phyloP scores from a whole-genome alignment of 1,284 basidiomycete genomes.

The Trametes sp. region DNA sequence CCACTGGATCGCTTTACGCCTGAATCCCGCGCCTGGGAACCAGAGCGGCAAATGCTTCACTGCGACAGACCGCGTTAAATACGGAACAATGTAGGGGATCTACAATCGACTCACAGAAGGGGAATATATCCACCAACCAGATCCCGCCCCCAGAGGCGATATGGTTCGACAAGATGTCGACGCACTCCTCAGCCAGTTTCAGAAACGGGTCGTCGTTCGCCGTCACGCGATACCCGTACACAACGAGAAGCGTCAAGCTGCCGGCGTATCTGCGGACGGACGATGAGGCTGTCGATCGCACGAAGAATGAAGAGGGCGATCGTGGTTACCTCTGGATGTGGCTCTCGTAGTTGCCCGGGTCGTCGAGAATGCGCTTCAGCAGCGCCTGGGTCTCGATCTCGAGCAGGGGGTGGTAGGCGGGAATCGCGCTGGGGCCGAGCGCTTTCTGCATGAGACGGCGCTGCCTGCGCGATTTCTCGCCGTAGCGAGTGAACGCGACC shows the following conservation, averaged over 20 bases:
- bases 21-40: slow-evolving; percentile 46
- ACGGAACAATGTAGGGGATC: no score
- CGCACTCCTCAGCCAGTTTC: slow-evolving; percentile 64
- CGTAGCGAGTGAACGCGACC: slow-evolving; percentile 75
- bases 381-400: slow-evolving; percentile 52
- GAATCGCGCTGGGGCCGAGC: slow-evolving; percentile 57
- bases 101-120: slow-evolving; percentile 36
- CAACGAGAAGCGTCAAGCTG: slow-evolving; percentile 62
- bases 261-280: slow-evolving; percentile 58
- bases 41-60: slow-evolving; percentile 42
- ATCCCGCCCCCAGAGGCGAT: slow-evolving; percentile 71
- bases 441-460: slow-evolving; percentile 69
- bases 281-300: background rate
- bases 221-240: slow-evolving; percentile 67
- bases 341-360: slow-evolving; percentile 40
- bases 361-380: slow-evolving; percentile 39
- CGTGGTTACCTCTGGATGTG: slow-evolving; percentile 37
- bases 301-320: background rate
- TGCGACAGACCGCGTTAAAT: slow-evolving; percentile 8
- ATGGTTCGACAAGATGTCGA: slow-evolving; percentile 58
- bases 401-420: slow-evolving; percentile 63
- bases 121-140: slow-evolving; percentile 73
- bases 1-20: slow-evolving; percentile 61
- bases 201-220: slow-evolving; percentile 63
- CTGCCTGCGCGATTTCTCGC: slow-evolving; percentile 67